phyloP scores from a whole-genome alignment of 2,329 filamentous ascomycete species.

The Xylariaceae sp. region DNA sequence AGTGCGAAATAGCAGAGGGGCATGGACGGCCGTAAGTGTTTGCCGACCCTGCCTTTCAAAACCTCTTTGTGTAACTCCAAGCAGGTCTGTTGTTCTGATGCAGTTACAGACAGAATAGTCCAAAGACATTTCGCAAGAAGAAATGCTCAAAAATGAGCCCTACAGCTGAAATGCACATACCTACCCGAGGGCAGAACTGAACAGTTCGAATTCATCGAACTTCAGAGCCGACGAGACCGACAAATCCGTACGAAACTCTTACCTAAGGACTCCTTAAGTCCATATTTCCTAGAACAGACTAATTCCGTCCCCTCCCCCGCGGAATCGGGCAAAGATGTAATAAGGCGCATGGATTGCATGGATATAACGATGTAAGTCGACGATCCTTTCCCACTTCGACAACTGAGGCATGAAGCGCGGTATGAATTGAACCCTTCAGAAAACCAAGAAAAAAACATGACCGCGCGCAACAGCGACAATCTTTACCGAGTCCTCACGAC shows the following conservation, averaged over 20 bases:
- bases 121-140: background rate
- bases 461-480: conserved; percentile 6
- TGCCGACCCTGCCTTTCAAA: background rate
- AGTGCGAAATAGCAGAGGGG: background rate
- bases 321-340: too few relatives aligned
- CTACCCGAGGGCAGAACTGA: background rate
- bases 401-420: conserved; percentile 6
- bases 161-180: background rate
- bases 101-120: background rate
- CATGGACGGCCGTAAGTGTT: background rate
- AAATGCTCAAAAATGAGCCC: background rate
- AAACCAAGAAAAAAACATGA: conserved; percentile 4
- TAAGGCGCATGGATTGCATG: too few relatives aligned
- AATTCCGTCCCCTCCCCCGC: too few relatives aligned
- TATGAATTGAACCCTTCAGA: background rate
- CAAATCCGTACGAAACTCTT: too few relatives aligned
- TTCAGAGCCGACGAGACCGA: too few relatives aligned
- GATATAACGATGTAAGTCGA: background rate
- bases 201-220: background rate
- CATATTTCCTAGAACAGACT: too few relatives aligned
- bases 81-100: background rate
- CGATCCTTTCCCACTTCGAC: conserved; percentile 16
- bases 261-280: too few relatives aligned
- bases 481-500: conserved; percentile 11
- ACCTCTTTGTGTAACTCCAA: background rate